Evolutionary conservation across 2,329 filamentous ascomycete genomes (phyloP).

Genomic region (Davidsoniella australis): DNA sequence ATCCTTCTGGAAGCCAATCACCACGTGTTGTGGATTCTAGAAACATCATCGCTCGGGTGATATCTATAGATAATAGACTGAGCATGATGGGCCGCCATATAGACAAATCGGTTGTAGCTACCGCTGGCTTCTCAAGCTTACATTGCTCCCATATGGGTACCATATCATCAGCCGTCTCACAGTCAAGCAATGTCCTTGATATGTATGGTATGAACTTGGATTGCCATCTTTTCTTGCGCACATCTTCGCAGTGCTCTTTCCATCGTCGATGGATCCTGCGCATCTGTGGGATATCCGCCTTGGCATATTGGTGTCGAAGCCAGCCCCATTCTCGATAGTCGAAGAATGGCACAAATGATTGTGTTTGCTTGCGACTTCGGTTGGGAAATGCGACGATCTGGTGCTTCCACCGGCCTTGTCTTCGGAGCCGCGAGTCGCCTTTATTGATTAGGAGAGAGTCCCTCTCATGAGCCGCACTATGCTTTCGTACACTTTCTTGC

Average conservation of each 20-base stretch:
- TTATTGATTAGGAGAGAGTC: not conserved
- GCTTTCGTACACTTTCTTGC: not conserved
- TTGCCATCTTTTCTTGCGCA: not conserved
- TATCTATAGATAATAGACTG: conserved; percentile 3
- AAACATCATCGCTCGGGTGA: conserved; percentile 9
- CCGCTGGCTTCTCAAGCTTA: conserved; percentile 10
- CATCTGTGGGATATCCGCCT: not conserved
- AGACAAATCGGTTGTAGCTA: not conserved
- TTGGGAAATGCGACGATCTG: conserved; percentile 6
- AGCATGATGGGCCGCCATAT: conserved; percentile 6
- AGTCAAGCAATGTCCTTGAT: not conserved
- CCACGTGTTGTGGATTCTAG: conserved; percentile 10
- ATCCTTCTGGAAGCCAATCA: conserved; percentile 6
- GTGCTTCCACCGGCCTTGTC: conserved; percentile 1
- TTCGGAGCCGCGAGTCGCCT: not conserved
- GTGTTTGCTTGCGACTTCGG: not conserved
- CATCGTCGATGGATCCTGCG: conserved; percentile 11
- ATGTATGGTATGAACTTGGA: not conserved
- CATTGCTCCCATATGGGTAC: conserved; percentile 20
- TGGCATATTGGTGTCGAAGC: conserved; percentile 10
- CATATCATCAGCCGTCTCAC: conserved; percentile 18
- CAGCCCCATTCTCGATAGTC: conserved; percentile 12
- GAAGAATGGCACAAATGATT: conserved; percentile 10
- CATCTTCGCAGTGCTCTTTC: conserved; percentile 12
- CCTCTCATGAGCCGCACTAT: not conserved